Evolutionary conservation across 2,329 filamentous ascomycete genomes (phyloP), one percentile per base, ranked within the genome.

Genomic region (Mycosphaerella sp.): DNA sequence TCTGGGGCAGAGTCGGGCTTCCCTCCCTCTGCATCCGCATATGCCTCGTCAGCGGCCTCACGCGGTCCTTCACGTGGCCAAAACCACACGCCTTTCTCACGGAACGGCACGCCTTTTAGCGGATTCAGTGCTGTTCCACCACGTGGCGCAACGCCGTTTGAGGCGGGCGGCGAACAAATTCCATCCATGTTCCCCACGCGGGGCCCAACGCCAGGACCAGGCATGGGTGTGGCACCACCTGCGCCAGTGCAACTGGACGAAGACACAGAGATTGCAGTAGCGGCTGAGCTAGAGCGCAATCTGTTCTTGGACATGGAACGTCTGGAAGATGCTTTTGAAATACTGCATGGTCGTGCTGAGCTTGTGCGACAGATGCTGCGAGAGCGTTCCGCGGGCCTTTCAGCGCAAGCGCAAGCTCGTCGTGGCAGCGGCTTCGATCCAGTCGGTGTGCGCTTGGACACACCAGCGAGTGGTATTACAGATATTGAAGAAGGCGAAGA

Each of bases 281-380:
- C 96, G 5, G 89, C 89, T 6, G 91, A 96, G 70, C 84, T 96
- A 35, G 91, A 97, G 70, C 82, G 89, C 6, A 89, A 95, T 64
- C 95, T 97, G 52, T 96, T 91, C 70, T 79, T 82, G 30, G 88
- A 90, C 55, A 97, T 97, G 91, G 91, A 97, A 71, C 84, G 83
- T 0, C 79, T 97, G 18, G 91, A 97, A 69, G 89, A 96, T 65
- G 89, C 90, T 0, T 96, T 97, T 62, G 91, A 97, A 71, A 82
- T 81, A 25, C 76, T 97, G n/a, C 91, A 97, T 66, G 79, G 82
- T 59, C 85, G 85, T 63, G 91, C 91, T 1, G 89, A 96, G 71
- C 70, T 77, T 14, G 87, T 96, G 13, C 84, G 91, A 4, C 83
- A 81, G 17, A 81, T 85, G 0, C 76, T 97, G 4, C 85, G 90